A percentile compares a stretch with the other conserved stretches of the same genome.
phyloP scores from a whole-genome alignment of 2,329 filamentous ascomycete species.

The Sporothrix mexicana region DNA sequence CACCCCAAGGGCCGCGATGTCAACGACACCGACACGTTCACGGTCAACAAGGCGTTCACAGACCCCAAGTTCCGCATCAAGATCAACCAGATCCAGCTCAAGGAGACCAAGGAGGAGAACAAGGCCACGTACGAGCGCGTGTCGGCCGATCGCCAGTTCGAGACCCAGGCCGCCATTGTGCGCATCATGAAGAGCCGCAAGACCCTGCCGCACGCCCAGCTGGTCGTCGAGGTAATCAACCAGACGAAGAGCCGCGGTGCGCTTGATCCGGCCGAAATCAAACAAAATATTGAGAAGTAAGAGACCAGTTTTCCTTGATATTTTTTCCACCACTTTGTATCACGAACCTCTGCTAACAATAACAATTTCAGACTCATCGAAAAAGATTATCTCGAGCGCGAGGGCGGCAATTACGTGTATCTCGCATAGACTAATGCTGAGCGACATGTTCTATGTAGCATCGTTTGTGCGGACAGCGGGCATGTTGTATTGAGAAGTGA shows the following conservation, averaged over 20 bases:
- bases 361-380: conserved; percentile 73
- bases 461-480: neutral
- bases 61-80: conserved; percentile 90
- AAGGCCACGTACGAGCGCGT: conserved; percentile 91
- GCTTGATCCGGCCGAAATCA: conserved; percentile 85
- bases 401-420: conserved; percentile 73
- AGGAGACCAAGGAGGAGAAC: conserved; percentile 95
- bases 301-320: conserved; percentile 46
- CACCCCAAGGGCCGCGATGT: conserved; percentile 85
- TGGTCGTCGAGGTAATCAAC: conserved; percentile 90
- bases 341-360: neutral
- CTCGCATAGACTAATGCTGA: conserved; percentile 57
- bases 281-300: conserved; percentile 94
- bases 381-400: conserved; percentile 89
- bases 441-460: neutral
- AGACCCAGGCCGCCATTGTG: conserved; percentile 96
- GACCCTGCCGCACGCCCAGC: conserved; percentile 80
- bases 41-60: conserved; percentile 76
- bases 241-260: conserved; percentile 86
- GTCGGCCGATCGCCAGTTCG: conserved; percentile 86
- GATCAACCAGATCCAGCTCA: conserved; percentile 98
- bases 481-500: neutral
- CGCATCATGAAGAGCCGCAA: conserved; percentile 96
- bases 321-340: conserved; percentile 26
- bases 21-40: conserved; percentile 78